Base-by-base conservation (phyloP, 1,284 basidiomycete genomes). In the Ganoderma resinaceum region DNA sequence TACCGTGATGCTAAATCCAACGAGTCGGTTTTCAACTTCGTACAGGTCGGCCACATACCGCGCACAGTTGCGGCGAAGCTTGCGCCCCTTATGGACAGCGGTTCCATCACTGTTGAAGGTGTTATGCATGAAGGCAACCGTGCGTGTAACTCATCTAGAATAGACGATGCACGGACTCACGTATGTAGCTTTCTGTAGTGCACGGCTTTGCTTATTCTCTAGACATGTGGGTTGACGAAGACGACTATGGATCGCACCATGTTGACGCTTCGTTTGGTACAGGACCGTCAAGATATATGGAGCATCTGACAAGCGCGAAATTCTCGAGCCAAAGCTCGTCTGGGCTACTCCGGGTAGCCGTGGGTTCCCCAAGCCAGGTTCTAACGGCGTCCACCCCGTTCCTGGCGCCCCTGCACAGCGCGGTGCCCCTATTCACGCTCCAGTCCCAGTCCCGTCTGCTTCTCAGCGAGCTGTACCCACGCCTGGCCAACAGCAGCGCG, bases 241-340 rank as follows among this genome's bases (percentile, higher is more conserved):
- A 63, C 60, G 62, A 46, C 29, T 58, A 53, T 26, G 29, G 61
- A 62, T 49, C 68, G 69, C 29, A 66, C 31, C 60, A 61, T 20
- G 38, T 58, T 33, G 62, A 62, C 60, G 43, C 35, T 35, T 23
- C 5, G 23, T 38, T 3, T 26, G 55, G 53, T 60, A n/a, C 64
- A 93, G 92, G 76, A 87, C 85, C 0, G 76, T 96, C 62, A 89
- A 88, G 61, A 91, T 96, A 20, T 95, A 91, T 76, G 93, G 89
- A 2, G 78, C 88, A 7, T 80, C 85, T 0, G 85, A 90, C 70
- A 87, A 87, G 73, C 83, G 91, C 31, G 77, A 79, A 14, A 77
- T 84, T 37, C 80, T 96, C 1, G 92, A 95, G 75, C 88, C 90
- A 1, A 80, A 82, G 63, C 84, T 96, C 43, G 78, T 84, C 3